These are phyloP conservation scores for Populus hybrid DNA, from an alignment of 441 rosid species.

Conservation along the genomic window DNA sequence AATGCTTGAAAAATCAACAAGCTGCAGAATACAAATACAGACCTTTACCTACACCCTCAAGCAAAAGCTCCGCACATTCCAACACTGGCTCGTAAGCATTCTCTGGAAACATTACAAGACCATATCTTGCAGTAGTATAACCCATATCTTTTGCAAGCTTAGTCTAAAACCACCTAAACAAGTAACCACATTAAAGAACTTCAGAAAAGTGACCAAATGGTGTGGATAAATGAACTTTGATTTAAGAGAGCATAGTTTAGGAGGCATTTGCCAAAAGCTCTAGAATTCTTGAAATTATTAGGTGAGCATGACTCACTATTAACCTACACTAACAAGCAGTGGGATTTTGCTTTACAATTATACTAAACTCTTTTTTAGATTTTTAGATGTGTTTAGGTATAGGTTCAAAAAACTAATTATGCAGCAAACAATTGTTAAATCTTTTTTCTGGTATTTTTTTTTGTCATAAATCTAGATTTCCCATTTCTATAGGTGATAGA, in stretches of 20 bases:
- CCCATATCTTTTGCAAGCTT: slow-evolving; percentile 97
- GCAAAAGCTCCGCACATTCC: slow-evolving; percentile 85
- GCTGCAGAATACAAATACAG: slow-evolving; percentile 2
- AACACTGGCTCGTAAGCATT: slow-evolving; percentile 92
- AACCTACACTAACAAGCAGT: too few relatives aligned
- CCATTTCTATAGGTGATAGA: too few relatives aligned
- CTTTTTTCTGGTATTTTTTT: too few relatives aligned
- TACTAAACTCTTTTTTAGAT: too few relatives aligned
- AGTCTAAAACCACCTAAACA: slow-evolving; percentile 83
- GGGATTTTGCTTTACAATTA: too few relatives aligned
- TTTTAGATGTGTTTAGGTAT: too few relatives aligned
- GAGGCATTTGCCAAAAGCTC: too few relatives aligned
- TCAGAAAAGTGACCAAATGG: slow-evolving; percentile 27
- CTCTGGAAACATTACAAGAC: slow-evolving; percentile 98
- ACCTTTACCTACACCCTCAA: slow-evolving; percentile 92
- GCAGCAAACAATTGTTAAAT: too few relatives aligned
- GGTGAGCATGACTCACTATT: too few relatives aligned
- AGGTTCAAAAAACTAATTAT: too few relatives aligned
- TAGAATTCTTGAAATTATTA: too few relatives aligned
- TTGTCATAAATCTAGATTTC: too few relatives aligned
- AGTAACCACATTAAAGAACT: slow-evolving; percentile 46
- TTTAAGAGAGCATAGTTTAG: background rate
- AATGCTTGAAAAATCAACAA: background rate
- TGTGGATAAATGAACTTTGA: background rate
- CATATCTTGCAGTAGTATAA: slow-evolving; percentile 91